phyloP scores from a whole-genome alignment of 2,329 filamentous ascomycete genomes.

The Diatrype stigma region DNA sequence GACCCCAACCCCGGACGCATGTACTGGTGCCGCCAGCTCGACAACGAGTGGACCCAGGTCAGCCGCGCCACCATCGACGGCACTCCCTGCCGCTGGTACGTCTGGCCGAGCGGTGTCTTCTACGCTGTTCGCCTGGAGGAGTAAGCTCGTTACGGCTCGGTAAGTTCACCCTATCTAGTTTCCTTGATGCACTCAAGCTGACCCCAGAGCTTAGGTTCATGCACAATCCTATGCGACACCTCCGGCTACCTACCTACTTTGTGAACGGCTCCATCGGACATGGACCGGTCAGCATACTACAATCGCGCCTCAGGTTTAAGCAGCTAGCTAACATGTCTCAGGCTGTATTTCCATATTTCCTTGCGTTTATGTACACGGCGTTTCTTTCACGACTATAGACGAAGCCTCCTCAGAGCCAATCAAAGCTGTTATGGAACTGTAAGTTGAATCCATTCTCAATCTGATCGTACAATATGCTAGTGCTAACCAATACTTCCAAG shows the following conservation, averaged over 20 bases:
- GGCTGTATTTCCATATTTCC: too few species aligned
- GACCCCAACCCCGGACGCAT: constrained; percentile 57
- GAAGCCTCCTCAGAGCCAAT: too few species aligned
- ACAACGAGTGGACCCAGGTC: constrained; percentile 56
- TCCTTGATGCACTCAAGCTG: background rate
- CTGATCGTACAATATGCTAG: too few species aligned
- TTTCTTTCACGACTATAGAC: too few species aligned
- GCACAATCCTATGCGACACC: background rate
- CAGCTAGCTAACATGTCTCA: too few species aligned
- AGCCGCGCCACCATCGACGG: constrained; percentile 58
- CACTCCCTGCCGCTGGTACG: constrained; percentile 57
- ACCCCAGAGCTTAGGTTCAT: background rate
- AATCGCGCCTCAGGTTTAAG: too few species aligned
- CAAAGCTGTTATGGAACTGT: too few species aligned
- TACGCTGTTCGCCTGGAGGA: constrained; percentile 54
- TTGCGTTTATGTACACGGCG: too few species aligned
- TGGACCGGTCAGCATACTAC: too few species aligned
- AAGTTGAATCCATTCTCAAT: too few species aligned
- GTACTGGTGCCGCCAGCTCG: constrained; percentile 59
- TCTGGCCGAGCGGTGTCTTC: constrained; percentile 53
- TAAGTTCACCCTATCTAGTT: background rate
- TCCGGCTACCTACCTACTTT: background rate
- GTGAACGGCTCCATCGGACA: too few species aligned
- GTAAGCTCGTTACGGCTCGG: constrained; percentile 13
- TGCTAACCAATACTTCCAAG: too few species aligned